Evolutionary conservation across 495 filamentous ascomycete species (phyloP).

Genomic region (Hapsidospora chrysogenum): DNA sequence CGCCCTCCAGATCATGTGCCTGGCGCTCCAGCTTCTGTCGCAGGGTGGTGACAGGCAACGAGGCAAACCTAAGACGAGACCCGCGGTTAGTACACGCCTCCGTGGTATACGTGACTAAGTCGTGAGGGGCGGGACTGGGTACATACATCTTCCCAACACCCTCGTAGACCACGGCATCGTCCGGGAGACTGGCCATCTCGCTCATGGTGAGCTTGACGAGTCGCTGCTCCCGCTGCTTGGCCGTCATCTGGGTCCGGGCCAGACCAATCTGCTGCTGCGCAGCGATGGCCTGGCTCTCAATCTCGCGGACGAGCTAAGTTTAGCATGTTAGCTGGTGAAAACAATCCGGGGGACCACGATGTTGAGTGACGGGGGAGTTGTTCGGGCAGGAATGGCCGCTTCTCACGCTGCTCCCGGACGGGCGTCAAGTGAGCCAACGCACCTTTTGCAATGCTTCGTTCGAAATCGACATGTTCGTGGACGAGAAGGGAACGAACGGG

Average conservation of each 20-base stretch:
- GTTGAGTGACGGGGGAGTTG: background rate
- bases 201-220: constrained; percentile 75
- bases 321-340: background rate
- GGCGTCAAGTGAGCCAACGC: constrained; percentile 6
- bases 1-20: constrained; percentile 54
- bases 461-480: constrained; percentile 68
- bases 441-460: constrained; percentile 95
- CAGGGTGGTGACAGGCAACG: constrained; percentile 51
- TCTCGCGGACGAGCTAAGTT: constrained; percentile 92
- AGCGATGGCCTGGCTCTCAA: constrained; percentile 71
- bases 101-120: constrained; percentile 1
- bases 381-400: no score
- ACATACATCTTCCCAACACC: constrained; percentile 92
- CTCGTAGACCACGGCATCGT: constrained; percentile 73
- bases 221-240: constrained; percentile 77
- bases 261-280: constrained; percentile 86
- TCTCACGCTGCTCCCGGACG: no score
- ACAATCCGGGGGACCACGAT: constrained; percentile 1
- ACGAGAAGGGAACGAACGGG: background rate
- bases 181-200: constrained; percentile 64
- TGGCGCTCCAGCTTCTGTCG: constrained; percentile 63
- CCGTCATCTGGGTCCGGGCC: constrained; percentile 68
- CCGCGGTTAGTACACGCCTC: background rate
- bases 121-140: background rate
- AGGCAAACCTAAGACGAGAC: constrained; percentile 56